Evolutionary conservation across 257 asterid species (phyloP).

Genomic region (Jacaranda mimosifolia): DNA sequence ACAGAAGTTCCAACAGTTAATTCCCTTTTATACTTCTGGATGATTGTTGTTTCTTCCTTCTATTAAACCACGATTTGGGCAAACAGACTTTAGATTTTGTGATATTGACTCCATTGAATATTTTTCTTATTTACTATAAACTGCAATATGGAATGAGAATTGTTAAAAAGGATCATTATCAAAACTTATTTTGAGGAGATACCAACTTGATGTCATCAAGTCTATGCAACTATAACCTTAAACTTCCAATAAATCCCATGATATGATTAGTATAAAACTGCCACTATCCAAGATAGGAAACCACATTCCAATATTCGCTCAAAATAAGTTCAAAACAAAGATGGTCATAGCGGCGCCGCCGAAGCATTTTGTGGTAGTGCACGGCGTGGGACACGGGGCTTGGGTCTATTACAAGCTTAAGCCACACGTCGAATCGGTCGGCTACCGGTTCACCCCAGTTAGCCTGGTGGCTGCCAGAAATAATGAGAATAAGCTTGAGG

Average conservation of each 20-base stretch:
- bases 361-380: constrained; percentile 68
- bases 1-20: no score
- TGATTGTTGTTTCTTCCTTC: no score
- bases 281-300: constrained; percentile 3
- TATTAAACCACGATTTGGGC: no score
- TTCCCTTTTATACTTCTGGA: no score
- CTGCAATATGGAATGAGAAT: no score
- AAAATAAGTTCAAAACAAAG: constrained; percentile 21
- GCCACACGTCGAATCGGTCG: constrained; percentile 66
- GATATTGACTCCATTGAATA: no score
- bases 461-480: constrained; percentile 65
- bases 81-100: no score
- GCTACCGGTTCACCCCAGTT: constrained; percentile 57
- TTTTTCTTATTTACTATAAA: no score
- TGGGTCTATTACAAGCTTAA: constrained; percentile 78
- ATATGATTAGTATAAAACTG: constrained; percentile 37
- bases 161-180: no score
- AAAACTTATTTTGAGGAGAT: no score
- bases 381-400: constrained; percentile 75
- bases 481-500: constrained; percentile 44
- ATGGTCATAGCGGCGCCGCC: constrained; percentile 35
- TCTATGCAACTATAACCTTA: background rate
- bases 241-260: background rate
- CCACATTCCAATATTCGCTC: constrained; percentile 23
- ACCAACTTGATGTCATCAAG: background rate